These are phyloP conservation scores for Suillus weaverae DNA, from an alignment of 768 basidiomycete species.

Conservation along the genomic window DNA sequence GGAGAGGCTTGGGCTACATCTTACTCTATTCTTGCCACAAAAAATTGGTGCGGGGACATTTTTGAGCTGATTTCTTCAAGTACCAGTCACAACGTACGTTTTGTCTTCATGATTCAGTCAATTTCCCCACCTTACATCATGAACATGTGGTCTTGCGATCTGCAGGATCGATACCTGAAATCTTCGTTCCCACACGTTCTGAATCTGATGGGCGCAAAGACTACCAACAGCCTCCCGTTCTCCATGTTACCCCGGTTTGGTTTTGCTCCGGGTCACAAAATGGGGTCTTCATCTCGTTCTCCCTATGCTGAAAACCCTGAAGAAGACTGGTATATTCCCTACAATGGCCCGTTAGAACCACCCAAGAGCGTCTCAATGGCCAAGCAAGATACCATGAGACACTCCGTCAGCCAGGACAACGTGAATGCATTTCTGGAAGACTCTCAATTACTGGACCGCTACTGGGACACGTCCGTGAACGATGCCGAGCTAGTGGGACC, in stretches of 20 bases:
- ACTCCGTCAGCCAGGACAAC: slow-evolving; percentile 33
- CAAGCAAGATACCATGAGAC: slow-evolving; percentile 45
- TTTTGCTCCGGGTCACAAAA: slow-evolving; percentile 21
- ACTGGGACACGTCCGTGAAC: slow-evolving; percentile 18
- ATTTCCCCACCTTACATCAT: slow-evolving; percentile 8
- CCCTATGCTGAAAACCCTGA: slow-evolving; percentile 24
- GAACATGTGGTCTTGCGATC: background rate
- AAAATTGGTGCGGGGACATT: slow-evolving; percentile 3
- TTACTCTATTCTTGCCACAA: background rate
- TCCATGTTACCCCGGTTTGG: slow-evolving; percentile 40
- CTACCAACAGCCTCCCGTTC: slow-evolving; percentile 31
- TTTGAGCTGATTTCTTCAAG: slow-evolving; percentile 1
- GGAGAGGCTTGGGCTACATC: slow-evolving; percentile 4
- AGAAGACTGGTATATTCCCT: slow-evolving; percentile 64
- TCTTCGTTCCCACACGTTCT: slow-evolving; percentile 2
- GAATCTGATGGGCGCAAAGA: slow-evolving; percentile 36
- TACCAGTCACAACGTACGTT: background rate
- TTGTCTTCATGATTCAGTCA: background rate
- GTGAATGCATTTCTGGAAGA: slow-evolving; percentile 31
- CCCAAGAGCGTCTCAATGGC: slow-evolving; percentile 24
- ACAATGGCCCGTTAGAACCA: slow-evolving; percentile 63
- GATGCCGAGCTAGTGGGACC: background rate
- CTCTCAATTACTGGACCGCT: slow-evolving; percentile 30
- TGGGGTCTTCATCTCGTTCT: slow-evolving; percentile 21
- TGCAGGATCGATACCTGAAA: background rate